Percentiles rank a stretch among this genome's conserved stretches.
Evolutionary conservation across 2,329 filamentous ascomycete genomes (phyloP).

Genomic region (Sporothrix globosa): DNA sequence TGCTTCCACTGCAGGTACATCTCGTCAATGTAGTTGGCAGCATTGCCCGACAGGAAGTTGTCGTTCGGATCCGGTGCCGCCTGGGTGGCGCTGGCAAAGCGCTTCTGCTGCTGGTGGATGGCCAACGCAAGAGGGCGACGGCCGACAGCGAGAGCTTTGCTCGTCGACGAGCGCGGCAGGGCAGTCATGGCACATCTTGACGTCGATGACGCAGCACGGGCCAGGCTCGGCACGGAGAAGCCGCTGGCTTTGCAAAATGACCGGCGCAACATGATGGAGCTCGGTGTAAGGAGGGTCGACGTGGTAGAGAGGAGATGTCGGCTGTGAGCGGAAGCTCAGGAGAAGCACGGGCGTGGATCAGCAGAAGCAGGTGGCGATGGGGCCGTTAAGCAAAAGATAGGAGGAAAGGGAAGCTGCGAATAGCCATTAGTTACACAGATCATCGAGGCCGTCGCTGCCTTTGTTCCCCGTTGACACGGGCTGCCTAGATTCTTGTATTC

Average conservation of each 20-base stretch:
- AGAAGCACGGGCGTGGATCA: conserved; percentile 27
- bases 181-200: conserved; percentile 28
- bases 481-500: not conserved
- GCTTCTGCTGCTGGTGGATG: conserved; percentile 47
- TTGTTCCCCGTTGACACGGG: not conserved
- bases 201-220: conserved; percentile 30
- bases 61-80: conserved; percentile 78
- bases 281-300: not conserved
- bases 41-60: conserved; percentile 94
- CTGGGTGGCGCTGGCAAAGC: conserved; percentile 59
- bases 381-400: not conserved
- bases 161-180: conserved; percentile 27
- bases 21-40: conserved; percentile 98
- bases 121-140: conserved; percentile 57
- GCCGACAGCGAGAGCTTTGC: conserved; percentile 45
- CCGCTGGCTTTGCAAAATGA: conserved; percentile 35
- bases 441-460: not conserved
- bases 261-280: conserved; percentile 33
- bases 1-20: conserved; percentile 99
- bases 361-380: conserved; percentile 25
- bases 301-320: conserved; percentile 14
- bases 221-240: conserved; percentile 28
- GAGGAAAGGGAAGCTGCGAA: conserved; percentile 25
- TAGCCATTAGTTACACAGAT: conserved; percentile 1
- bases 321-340: conserved; percentile 31